A percentile compares a stretch with the other conserved stretches of the same genome.
These are phyloP conservation scores for Monosporozyma solicola DNA, from an alignment of 805 yeast genomes.

Conservation along the genomic window DNA sequence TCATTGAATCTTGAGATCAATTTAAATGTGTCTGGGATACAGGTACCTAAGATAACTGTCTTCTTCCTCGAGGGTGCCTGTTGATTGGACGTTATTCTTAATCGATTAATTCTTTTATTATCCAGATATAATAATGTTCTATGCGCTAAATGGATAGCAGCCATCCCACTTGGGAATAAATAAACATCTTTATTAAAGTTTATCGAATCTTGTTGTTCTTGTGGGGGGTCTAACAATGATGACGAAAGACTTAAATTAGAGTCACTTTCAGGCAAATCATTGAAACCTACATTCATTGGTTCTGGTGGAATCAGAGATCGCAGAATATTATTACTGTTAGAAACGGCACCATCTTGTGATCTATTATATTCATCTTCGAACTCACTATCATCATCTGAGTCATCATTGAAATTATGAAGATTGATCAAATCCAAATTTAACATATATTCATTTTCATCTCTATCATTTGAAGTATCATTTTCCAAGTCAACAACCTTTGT, in stretches of 20 bases:
- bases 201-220: neutral
- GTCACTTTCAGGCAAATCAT: neutral
- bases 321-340: constrained; percentile 1
- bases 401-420: constrained; percentile 1
- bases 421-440: constrained; percentile 2
- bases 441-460: neutral
- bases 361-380: neutral
- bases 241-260: neutral
- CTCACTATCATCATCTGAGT: constrained; percentile 1
- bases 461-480: constrained; percentile 2
- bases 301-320: constrained; percentile 24
- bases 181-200: constrained; percentile 52
- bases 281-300: constrained; percentile 14
- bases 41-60: constrained; percentile 92
- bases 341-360: neutral
- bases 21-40: constrained; percentile 87
- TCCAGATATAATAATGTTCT: constrained; percentile 40
- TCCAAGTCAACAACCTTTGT: constrained; percentile 44
- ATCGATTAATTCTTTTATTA: constrained; percentile 21
- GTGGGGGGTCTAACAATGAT: neutral
- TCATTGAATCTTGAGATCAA: constrained; percentile 89
- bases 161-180: constrained; percentile 88
- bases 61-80: constrained; percentile 31
- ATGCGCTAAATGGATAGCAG: constrained; percentile 73
- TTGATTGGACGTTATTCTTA: constrained; percentile 7